Base-by-base conservation (phyloP, 1,139 yeast species). In the Nakaseomyces kungkrabaensis region DNA sequence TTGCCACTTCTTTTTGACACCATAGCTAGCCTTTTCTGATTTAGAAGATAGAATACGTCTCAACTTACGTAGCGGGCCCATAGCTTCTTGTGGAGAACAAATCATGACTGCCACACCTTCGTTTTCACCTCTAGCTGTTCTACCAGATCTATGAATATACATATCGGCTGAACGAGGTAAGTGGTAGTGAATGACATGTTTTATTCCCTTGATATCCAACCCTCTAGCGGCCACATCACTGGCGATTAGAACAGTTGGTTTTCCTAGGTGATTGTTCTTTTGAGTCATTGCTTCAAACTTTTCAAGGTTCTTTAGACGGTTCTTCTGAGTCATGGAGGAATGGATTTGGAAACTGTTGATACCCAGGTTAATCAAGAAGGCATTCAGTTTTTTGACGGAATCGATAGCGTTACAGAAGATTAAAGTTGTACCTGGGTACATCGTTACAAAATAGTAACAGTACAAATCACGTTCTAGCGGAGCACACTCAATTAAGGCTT, bases 171-270 rank as follows among this genome's bases (percentile, higher is more conserved):
- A 77, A 56, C 97, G 76, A 9, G 99, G 98, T 54, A 94, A 74
- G 68, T 92, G 97, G 63, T 92, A 92, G 66, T 92, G 98, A 11
- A 92, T 88, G 42, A 94, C 98, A 66, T 92, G 98, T 61, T 89
- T 85, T 49, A 94, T 90, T 46, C 78, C 77, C 1, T 96, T 85
- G 52, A 94, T 88, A 74, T 94, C 99, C 54, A 94, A 75, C 53
- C 99, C 99, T 72, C 99, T 80, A 5, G 99, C 98, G 1, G 99
- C 98, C 48, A 92, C 97, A 68, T 92, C 99, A 1, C 97, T 88
- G 1, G 97, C 96, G 49, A 94, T 79, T 49, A 94, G 73, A 1
- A 92, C 90, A 0, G 88, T 78, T 2, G 86, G 76, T 9, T 47
- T 43, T 22, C 42, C 36, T 7, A 43, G 11, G 25, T 37, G 40